These are phyloP conservation scores for Cladosporium austrohemisphaericum DNA, from an alignment of 2,329 filamentous ascomycete species.

Conservation along the genomic window DNA sequence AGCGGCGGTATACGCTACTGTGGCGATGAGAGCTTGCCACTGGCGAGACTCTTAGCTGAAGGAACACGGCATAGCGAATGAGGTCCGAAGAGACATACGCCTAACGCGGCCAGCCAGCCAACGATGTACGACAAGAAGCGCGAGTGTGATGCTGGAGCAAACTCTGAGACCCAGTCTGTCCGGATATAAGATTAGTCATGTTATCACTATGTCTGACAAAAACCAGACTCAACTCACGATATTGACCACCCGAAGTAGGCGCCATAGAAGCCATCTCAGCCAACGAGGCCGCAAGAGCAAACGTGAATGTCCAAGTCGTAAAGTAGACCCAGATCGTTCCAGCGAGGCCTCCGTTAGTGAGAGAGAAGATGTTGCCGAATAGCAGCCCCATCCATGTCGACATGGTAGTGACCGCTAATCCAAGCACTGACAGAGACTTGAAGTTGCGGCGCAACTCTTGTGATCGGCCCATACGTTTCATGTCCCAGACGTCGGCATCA, in stretches of 20 bases:
- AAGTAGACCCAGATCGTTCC: constrained; percentile 33
- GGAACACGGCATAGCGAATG: too few species aligned
- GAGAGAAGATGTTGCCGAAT: constrained; percentile 27
- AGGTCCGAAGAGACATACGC: constrained; percentile 24
- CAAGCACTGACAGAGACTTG: constrained; percentile 25
- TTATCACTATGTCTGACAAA: too few species aligned
- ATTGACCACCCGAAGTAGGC: constrained; percentile 31
- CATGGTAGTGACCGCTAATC: constrained; percentile 31
- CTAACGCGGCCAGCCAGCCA: constrained; percentile 36
- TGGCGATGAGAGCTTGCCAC: constrained; percentile 6
- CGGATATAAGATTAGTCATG: too few species aligned
- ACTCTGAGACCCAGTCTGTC: constrained; percentile 29
- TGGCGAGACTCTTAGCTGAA: too few species aligned
- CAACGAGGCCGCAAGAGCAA: constrained; percentile 27
- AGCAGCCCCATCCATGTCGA: constrained; percentile 30
- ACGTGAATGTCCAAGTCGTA: constrained; percentile 26
- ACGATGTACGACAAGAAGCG: constrained; percentile 21
- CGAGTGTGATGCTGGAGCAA: constrained; percentile 29
- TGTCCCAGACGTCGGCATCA: constrained; percentile 19
- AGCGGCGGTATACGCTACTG: not conserved
- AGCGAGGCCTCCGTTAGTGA: constrained; percentile 30
- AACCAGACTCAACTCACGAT: constrained; percentile 3
- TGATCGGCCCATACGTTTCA: constrained; percentile 29
- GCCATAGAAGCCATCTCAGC: constrained; percentile 34
- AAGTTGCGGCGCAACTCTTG: constrained; percentile 28